phyloP scores from a whole-genome alignment of 306 rosid genomes.

The Acacia confusa region DNA sequence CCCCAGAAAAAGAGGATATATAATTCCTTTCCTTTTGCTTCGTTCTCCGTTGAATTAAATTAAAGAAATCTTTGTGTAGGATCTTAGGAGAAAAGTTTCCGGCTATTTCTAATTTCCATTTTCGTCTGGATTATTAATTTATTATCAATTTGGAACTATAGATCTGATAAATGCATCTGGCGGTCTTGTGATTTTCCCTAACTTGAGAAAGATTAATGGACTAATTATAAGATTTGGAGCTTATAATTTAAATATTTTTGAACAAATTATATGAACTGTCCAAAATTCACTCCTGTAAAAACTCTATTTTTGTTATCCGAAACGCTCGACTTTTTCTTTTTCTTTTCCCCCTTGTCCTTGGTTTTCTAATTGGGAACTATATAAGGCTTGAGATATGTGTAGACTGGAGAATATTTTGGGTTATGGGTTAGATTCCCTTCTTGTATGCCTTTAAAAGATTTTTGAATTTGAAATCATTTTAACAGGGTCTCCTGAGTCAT shows the following conservation, averaged over 20 bases:
- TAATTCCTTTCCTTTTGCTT: conserved; percentile 23
- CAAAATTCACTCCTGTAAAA: not conserved
- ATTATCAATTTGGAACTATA: not conserved
- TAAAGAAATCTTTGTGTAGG: not conserved
- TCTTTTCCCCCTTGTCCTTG: not conserved
- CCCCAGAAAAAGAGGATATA: not conserved
- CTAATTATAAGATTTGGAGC: not conserved
- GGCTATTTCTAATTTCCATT: not conserved
- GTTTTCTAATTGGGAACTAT: not conserved
- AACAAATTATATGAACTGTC: not conserved
- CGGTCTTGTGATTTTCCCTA: not conserved
- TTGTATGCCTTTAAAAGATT: not conserved
- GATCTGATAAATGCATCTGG: conserved; percentile 28
- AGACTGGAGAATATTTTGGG: not conserved
- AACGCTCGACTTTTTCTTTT: not conserved
- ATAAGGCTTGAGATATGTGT: not conserved
- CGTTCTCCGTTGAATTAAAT: not conserved
- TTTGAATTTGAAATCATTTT: conserved; percentile 20
- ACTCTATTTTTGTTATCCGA: not conserved
- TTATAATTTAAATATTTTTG: not conserved
- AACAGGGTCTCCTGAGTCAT: conserved; percentile 61
- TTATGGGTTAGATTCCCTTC: not conserved
- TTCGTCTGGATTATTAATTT: not conserved
- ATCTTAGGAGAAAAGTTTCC: not conserved
- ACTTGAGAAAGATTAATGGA: not conserved